Evolutionary conservation across 2,329 filamentous ascomycete species (phyloP).

Genomic region (Talaromyces sp.): DNA sequence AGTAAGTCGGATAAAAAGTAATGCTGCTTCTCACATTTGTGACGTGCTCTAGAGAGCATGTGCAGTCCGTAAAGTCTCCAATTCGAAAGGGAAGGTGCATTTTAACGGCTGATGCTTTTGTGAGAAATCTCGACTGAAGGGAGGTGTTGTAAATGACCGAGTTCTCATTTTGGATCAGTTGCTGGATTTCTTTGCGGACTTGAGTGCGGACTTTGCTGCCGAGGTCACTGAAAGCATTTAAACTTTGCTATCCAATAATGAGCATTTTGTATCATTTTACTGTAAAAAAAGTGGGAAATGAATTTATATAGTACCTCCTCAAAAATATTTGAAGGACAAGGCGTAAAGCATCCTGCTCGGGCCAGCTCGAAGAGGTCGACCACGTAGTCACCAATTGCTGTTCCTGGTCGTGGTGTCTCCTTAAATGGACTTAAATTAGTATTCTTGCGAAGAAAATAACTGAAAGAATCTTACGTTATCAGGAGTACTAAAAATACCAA

Average conservation of each 20-base stretch:
- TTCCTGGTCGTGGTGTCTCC: slow-evolving; percentile 41
- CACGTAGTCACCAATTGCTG: slow-evolving; percentile 47
- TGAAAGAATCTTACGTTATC: slow-evolving; percentile 19
- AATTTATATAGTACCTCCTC: background rate
- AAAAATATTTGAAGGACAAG: background rate
- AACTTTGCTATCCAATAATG: slow-evolving; percentile 29
- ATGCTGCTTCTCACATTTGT: slow-evolving; percentile 38
- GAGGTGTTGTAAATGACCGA: slow-evolving; percentile 19
- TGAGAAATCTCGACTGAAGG: slow-evolving; percentile 36
- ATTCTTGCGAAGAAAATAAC: background rate
- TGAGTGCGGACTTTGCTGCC: background rate
- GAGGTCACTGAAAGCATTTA: slow-evolving; percentile 50
- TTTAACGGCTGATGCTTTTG: slow-evolving; percentile 34
- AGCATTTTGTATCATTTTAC: slow-evolving; percentile 12
- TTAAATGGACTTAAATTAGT: background rate
- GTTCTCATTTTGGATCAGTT: background rate
- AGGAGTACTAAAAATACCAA: slow-evolving; percentile 45
- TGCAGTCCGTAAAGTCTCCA: slow-evolving; percentile 56
- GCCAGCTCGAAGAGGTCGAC: slow-evolving; percentile 36
- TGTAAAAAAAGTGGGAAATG: background rate
- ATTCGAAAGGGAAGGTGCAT: slow-evolving; percentile 54
- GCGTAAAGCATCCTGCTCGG: background rate
- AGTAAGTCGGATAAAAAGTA: slow-evolving; percentile 27
- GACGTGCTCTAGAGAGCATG: slow-evolving; percentile 49
- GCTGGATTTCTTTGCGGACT: background rate